Conservation (phyloP, 164 flowering plant genomes). For the Nymphaea thermarum region DNA sequence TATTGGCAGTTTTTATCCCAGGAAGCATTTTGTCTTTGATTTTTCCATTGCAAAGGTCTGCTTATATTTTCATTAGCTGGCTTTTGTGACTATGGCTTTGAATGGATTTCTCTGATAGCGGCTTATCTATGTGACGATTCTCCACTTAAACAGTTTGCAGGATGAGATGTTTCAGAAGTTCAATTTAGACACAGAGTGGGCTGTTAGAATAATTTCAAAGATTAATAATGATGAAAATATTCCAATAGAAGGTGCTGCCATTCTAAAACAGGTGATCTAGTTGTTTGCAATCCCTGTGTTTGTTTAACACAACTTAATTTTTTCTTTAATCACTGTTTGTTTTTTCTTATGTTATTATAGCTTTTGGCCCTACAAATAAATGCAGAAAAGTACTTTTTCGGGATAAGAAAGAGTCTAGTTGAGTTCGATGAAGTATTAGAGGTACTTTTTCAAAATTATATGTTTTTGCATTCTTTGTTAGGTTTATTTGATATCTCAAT, state of each 20-base stretch:
- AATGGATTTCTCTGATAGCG: no score
- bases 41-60: no score
- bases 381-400: conserved; percentile 87
- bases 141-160: conserved; percentile 52
- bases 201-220: conserved; percentile 70
- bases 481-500: no score
- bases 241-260: conserved; percentile 75
- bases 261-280: conserved; percentile 66
- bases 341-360: conserved; percentile 19
- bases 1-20: no score
- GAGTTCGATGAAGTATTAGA: conserved; percentile 99
- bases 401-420: conserved; percentile 80
- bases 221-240: conserved; percentile 73
- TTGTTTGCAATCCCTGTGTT: background rate
- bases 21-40: no score
- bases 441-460: conserved; percentile 30
- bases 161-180: conserved; percentile 99
- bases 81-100: no score
- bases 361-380: conserved; percentile 82
- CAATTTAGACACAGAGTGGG: conserved; percentile 94
- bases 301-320: background rate
- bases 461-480: background rate
- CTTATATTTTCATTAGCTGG: no score
- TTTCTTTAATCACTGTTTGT: background rate
- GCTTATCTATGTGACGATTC: no score